Evolutionary conservation across 169 alveolate genomes (phyloP).

Genomic region (Theileria orientalis): DNA sequence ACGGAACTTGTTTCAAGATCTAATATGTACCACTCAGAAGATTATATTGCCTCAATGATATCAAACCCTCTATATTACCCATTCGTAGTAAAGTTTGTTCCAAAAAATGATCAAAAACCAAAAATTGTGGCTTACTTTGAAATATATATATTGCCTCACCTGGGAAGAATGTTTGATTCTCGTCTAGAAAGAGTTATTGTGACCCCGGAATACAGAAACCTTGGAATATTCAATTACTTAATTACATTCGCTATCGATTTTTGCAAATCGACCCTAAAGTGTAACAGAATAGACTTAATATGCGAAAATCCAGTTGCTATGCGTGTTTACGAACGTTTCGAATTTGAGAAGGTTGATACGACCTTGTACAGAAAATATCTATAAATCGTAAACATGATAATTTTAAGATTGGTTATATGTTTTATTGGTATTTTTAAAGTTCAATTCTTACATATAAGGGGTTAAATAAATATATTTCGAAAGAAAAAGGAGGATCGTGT

Average conservation of each 20-base stretch:
- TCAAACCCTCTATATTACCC: slow-evolving; percentile 44
- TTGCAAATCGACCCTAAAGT: slow-evolving; percentile 52
- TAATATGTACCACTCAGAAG: slow-evolving; percentile 10
- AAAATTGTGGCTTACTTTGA: slow-evolving; percentile 72
- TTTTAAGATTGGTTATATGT: neutral
- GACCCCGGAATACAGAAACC: slow-evolving; percentile 66
- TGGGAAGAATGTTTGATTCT: slow-evolving; percentile 76
- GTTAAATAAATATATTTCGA: no score
- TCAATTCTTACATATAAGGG: no score
- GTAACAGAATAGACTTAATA: slow-evolving; percentile 71
- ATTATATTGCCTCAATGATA: slow-evolving; percentile 45
- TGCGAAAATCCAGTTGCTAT: slow-evolving; percentile 72
- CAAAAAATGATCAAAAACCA: neutral
- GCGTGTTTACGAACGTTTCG: slow-evolving; percentile 62
- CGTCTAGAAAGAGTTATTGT: slow-evolving; percentile 73
- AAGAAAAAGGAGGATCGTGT: no score
- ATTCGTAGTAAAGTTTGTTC: slow-evolving; percentile 13
- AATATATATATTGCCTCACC: slow-evolving; percentile 69
- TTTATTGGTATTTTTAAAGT: no score
- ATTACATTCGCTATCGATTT: slow-evolving; percentile 57
- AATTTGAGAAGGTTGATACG: slow-evolving; percentile 60
- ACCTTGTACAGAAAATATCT: slow-evolving; percentile 58
- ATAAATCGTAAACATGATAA: neutral
- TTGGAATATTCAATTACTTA: slow-evolving; percentile 61
- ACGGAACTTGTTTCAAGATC: slow-evolving; percentile 43